phyloP scores from a whole-genome alignment of 2,329 filamentous ascomycete species.

The Botryotinia narcissicola region DNA sequence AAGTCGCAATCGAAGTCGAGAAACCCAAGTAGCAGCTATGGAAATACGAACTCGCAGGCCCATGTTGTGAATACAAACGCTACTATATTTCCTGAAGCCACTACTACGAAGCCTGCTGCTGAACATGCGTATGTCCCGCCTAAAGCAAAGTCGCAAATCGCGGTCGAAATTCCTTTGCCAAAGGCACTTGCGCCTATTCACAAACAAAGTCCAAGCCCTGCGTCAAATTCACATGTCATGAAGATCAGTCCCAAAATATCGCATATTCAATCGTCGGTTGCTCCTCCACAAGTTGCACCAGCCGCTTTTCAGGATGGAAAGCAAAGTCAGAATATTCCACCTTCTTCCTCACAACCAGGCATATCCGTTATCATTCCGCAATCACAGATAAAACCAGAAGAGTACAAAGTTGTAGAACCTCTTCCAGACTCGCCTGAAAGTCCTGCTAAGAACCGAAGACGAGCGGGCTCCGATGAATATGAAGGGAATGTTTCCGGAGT shows the following conservation, averaged over 20 bases:
- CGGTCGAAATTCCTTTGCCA: slow-evolving; percentile 32
- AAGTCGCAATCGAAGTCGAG: slow-evolving; percentile 28
- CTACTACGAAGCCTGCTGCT: slow-evolving; percentile 15
- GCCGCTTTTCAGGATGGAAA: not conserved
- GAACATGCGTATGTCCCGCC: slow-evolving; percentile 37
- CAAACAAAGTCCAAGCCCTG: not conserved
- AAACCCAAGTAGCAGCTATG: slow-evolving; percentile 14
- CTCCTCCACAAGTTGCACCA: not conserved
- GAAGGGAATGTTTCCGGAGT: slow-evolving; percentile 59
- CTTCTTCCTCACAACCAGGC: slow-evolving; percentile 24
- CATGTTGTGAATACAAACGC: slow-evolving; percentile 8
- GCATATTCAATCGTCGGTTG: not conserved
- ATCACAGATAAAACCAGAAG: slow-evolving; percentile 32
- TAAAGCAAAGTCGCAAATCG: slow-evolving; percentile 38
- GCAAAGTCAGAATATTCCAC: not conserved
- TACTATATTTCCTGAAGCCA: slow-evolving; percentile 15
- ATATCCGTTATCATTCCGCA: slow-evolving; percentile 34
- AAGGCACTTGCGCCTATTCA: not conserved
- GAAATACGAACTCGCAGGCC: slow-evolving; percentile 8
- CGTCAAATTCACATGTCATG: not conserved
- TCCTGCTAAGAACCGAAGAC: slow-evolving; percentile 48
- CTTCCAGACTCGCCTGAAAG: slow-evolving; percentile 35
- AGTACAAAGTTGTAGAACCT: slow-evolving; percentile 34
- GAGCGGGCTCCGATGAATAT: slow-evolving; percentile 49
- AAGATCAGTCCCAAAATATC: not conserved